Conservation (phyloP, 352 stramenopile species). For the Phytophthora nicotianae region DNA sequence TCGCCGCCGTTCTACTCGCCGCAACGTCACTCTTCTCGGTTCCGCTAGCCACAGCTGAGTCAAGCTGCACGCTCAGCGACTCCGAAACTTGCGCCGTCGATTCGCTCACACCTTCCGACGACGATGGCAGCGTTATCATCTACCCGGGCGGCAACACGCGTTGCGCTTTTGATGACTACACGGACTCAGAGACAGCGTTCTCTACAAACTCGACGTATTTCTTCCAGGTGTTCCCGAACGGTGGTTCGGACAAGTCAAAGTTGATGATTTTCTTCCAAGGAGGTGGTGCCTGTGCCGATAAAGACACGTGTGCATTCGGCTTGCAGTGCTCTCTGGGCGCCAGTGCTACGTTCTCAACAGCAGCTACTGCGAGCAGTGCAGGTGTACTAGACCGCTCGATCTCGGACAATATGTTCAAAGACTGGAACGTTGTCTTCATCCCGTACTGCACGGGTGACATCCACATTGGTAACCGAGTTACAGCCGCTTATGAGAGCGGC, state of each 20-base stretch:
- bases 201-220: conserved; percentile 57
- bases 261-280: conserved; percentile 71
- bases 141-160: conserved; percentile 56
- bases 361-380: conserved; percentile 41
- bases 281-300: conserved; percentile 59
- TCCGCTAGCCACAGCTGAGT: conserved; percentile 17
- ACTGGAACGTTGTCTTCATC: conserved; percentile 78
- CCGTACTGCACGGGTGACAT: conserved; percentile 79
- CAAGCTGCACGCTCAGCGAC: conserved; percentile 35
- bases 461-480: conserved; percentile 52
- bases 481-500: conserved; percentile 26
- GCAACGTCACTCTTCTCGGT: conserved; percentile 21
- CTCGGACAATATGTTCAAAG: conserved; percentile 62
- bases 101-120: conserved; percentile 28
- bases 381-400: conserved; percentile 58
- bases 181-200: conserved; percentile 34
- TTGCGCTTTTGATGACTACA: conserved; percentile 55
- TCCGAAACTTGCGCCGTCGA: conserved; percentile 37
- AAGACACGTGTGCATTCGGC: conserved; percentile 59
- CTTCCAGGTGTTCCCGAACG: conserved; percentile 62
- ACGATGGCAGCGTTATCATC: conserved; percentile 45
- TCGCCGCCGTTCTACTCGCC: conserved; percentile 14
- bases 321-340: conserved; percentile 52
- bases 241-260: conserved; percentile 52
- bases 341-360: conserved; percentile 48